Percentiles rank a stretch among this genome's conserved stretches.
phyloP scores from a whole-genome alignment of 192 early-diverging fungal genomes.

The Linnemannia zychae region DNA sequence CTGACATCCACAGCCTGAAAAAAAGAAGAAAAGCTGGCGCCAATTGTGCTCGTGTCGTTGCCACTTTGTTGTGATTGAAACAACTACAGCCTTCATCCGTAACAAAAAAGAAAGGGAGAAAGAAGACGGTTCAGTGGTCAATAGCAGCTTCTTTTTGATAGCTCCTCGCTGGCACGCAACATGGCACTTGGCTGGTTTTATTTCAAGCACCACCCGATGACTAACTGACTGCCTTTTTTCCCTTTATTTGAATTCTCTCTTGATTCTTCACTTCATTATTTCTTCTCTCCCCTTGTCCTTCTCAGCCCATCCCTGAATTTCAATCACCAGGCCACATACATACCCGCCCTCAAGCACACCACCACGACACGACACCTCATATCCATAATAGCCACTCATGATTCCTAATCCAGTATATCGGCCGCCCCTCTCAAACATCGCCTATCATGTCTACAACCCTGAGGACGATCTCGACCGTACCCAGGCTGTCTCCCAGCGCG shows the following conservation, averaged over 20 bases:
- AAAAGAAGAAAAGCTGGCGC: too few relatives aligned
- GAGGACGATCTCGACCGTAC: conserved; percentile 25
- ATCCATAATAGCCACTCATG: conserved; percentile 16
- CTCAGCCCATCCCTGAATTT: background rate
- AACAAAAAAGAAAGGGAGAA: too few relatives aligned
- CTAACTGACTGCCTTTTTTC: background rate
- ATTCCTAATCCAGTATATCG: conserved; percentile 30
- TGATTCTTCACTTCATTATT: conserved; percentile 1
- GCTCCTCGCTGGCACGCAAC: too few relatives aligned
- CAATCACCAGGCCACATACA: background rate
- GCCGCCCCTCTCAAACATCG: conserved; percentile 42
- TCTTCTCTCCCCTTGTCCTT: background rate
- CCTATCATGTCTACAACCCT: conserved; percentile 45
- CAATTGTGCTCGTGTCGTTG: too few relatives aligned
- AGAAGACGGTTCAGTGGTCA: too few relatives aligned
- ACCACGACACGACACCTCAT: background rate
- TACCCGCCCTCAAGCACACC: background rate
- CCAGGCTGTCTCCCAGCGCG: conserved; percentile 29
- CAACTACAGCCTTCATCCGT: too few relatives aligned
- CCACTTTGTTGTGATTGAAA: too few relatives aligned
- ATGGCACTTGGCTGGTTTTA: too few relatives aligned
- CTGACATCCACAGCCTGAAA: too few relatives aligned
- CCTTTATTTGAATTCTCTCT: background rate
- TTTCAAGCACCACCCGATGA: too few relatives aligned
- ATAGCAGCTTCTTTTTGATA: too few relatives aligned